A percentile compares a stretch with the other conserved stretches of the same genome.
phyloP scores from a whole-genome alignment of 2,329 filamentous ascomycete genomes.

The Cercospora brassicicola region DNA sequence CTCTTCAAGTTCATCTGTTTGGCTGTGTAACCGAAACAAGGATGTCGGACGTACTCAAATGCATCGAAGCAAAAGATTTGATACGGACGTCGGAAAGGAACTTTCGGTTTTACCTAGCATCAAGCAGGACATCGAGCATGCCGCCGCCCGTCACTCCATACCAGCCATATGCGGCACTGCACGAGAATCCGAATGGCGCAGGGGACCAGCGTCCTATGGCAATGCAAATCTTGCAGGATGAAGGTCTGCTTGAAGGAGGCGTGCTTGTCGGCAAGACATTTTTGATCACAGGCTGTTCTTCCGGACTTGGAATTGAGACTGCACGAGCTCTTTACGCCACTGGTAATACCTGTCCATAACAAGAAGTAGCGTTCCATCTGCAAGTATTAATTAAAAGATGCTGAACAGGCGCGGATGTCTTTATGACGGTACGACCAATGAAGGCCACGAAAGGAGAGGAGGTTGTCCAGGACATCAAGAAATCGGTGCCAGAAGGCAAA shows the following conservation, averaged over 20 bases:
- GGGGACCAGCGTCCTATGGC: constrained; percentile 14
- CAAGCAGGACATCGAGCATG: not conserved
- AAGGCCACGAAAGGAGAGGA: constrained; percentile 6
- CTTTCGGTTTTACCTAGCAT: too few species aligned
- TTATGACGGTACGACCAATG: constrained; percentile 6
- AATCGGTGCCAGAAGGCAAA: not conserved
- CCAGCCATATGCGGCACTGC: not conserved
- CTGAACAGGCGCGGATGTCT: constrained; percentile 7
- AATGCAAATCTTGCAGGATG: constrained; percentile 12
- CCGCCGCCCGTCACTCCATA: not conserved
- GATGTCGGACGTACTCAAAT: not conserved
- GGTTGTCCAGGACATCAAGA: not conserved
- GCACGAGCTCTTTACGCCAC: constrained; percentile 12
- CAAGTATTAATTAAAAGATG: not conserved
- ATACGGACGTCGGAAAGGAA: too few species aligned
- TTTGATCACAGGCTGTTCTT: constrained; percentile 16
- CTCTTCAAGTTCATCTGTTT: not conserved
- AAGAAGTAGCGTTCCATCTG: not conserved
- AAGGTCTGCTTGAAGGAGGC: constrained; percentile 8
- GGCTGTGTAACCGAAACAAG: not conserved
- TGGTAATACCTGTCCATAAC: not conserved
- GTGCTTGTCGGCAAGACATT: constrained; percentile 12
- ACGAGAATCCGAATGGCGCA: constrained; percentile 9
- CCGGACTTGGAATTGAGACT: constrained; percentile 16
- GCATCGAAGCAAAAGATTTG: not conserved